A percentile compares a stretch with the other conserved stretches of the same genome.
Evolutionary conservation across 1,284 basidiomycete genomes (phyloP).

Genomic region (Microbotryum saponariae): DNA sequence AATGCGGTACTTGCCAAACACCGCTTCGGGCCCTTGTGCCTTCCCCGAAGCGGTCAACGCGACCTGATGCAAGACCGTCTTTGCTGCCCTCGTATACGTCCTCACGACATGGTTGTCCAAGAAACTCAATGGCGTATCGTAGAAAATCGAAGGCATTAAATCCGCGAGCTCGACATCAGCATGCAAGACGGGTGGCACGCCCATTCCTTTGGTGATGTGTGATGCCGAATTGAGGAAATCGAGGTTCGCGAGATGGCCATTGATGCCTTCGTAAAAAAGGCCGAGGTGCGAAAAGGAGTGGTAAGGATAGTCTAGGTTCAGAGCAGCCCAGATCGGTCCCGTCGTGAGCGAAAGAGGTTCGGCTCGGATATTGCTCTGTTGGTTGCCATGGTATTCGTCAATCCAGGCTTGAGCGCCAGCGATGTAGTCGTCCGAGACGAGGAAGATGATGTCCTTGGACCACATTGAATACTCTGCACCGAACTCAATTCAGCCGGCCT

Average conservation of each 20-base stretch:
- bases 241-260: constrained; percentile 91
- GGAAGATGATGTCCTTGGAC: constrained; percentile 88
- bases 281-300: constrained; percentile 93
- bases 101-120: constrained; percentile 39
- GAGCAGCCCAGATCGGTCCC: constrained; percentile 82
- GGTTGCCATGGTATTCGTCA: constrained; percentile 64
- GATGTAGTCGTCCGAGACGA: constrained; percentile 79
- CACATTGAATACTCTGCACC: constrained; percentile 70
- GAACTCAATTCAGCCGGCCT: background rate
- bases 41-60: constrained; percentile 57
- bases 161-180: constrained; percentile 3
- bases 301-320: constrained; percentile 90
- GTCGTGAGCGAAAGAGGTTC: constrained; percentile 58
- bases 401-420: constrained; percentile 92
- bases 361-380: constrained; percentile 58
- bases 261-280: constrained; percentile 87
- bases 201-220: constrained; percentile 62
- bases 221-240: constrained; percentile 81
- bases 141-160: background rate
- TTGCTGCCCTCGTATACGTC: constrained; percentile 53
- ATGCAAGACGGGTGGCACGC: constrained; percentile 67
- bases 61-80: constrained; percentile 58
- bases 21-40: constrained; percentile 44
- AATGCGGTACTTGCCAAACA: constrained; percentile 63
- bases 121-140: background rate